These are phyloP conservation scores for Seiridium cupressi DNA, from an alignment of 2,329 filamentous ascomycete species.

Conservation along the genomic window DNA sequence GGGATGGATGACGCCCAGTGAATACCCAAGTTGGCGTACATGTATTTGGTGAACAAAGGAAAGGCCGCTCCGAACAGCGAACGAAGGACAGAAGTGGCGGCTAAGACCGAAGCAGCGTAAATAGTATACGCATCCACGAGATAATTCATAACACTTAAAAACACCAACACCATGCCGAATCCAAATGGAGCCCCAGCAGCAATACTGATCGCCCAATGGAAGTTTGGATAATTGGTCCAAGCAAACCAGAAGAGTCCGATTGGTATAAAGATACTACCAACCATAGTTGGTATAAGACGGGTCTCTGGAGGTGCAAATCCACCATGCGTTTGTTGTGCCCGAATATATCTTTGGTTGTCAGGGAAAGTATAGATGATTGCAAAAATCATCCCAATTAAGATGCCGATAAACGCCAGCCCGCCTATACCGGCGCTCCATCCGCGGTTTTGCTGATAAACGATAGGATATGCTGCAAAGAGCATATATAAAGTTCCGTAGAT, in stretches of 20 bases:
- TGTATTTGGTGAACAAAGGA: slow-evolving; percentile 64
- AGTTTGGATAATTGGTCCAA: slow-evolving; percentile 57
- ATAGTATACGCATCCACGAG: slow-evolving; percentile 60
- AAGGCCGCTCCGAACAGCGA: slow-evolving; percentile 72
- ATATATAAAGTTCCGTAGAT: slow-evolving; percentile 42
- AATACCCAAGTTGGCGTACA: slow-evolving; percentile 8
- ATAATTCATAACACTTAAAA: slow-evolving; percentile 56
- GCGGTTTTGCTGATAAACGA: slow-evolving; percentile 62
- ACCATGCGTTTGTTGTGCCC: slow-evolving; percentile 18
- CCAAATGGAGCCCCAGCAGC: slow-evolving; percentile 34
- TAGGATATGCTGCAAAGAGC: slow-evolving; percentile 61
- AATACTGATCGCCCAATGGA: slow-evolving; percentile 52
- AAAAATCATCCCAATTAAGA: slow-evolving; percentile 63
- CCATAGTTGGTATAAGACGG: slow-evolving; percentile 58
- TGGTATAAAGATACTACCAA: slow-evolving; percentile 62
- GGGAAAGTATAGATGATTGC: slow-evolving; percentile 54
- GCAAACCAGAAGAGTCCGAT: slow-evolving; percentile 69
- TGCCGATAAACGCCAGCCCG: slow-evolving; percentile 66
- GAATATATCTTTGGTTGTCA: slow-evolving; percentile 54
- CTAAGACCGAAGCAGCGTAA: slow-evolving; percentile 72
- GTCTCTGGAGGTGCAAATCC: slow-evolving; percentile 66
- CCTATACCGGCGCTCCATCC: slow-evolving; percentile 60
- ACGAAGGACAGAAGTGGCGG: slow-evolving; percentile 69
- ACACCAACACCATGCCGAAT: slow-evolving; percentile 49
- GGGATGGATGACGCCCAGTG: slow-evolving; percentile 9